Base-by-base conservation (phyloP, 2,329 filamentous ascomycete genomes). In the Aspergillus sp. region DNA sequence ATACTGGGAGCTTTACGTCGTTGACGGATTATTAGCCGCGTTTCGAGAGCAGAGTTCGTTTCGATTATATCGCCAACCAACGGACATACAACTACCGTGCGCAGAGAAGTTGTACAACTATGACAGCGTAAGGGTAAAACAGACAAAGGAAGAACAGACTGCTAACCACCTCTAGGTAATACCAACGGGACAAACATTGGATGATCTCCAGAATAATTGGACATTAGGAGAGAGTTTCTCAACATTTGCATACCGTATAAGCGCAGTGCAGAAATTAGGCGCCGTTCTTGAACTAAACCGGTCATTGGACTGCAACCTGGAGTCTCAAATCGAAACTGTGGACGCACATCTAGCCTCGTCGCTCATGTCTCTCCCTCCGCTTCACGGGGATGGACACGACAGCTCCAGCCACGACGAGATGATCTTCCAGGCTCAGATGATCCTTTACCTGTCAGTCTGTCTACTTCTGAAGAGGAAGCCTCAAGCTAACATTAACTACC, bases 1-100 rank as follows among this genome's bases (percentile, higher is more conserved):
- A 1, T 96, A 90, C 90, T 96, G 91, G 91, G 90, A 83, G 64
- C 67, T 89, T 43, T 92, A 87, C 68, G 82, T 90, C 12, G 83
- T 90, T 12, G 90, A 93, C 67, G 90, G 88, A 47, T 87, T 93
- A 81, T 82, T 93, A 62, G 88, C 90, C 4, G 90, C 89, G 4
- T 85, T 93, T 59, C 17, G 62, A 8, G 59, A 64, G 12, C 58
- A 64, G 46, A 59, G 31, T 43, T 49, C 56, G 14, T 62, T 64
- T 40, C 48, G 50, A 14, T 51, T 68, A 21, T 61, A 63, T 37
- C 51, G 43, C 70, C 80, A 90, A 7, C 71, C 76, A 3, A 81
- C 84, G 7, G 84, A 89, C 61, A 87, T 90, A 7, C 83, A 81
- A 6, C 76, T 96, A 2, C 91, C 91, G 0, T 93, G 90, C 66